Evolutionary conservation across 192 early-diverging fungal species (phyloP).

Genomic region (Thamnidium elegans): DNA sequence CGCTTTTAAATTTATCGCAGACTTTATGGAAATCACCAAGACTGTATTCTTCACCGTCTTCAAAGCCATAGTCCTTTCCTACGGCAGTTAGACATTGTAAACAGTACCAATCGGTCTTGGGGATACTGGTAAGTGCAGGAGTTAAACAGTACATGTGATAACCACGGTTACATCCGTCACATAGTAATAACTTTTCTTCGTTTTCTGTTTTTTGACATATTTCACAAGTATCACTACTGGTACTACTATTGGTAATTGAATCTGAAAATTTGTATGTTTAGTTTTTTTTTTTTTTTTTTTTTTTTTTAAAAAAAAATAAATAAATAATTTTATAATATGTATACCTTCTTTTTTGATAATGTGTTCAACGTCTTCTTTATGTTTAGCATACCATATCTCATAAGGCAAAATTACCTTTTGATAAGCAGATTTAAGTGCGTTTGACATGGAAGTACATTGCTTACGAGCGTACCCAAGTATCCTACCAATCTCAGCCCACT

Average conservation of each 20-base stretch:
- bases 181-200: constrained; percentile 71
- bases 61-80: constrained; percentile 92
- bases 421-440: constrained; percentile 68
- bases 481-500: constrained; percentile 87
- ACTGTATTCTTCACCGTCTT: constrained; percentile 79
- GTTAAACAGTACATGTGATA: constrained; percentile 81
- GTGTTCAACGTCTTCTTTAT: constrained; percentile 19
- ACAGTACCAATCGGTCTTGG: constrained; percentile 85
- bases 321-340: no score
- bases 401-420: constrained; percentile 65
- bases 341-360: constrained; percentile 8
- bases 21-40: constrained; percentile 76
- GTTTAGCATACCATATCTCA: constrained; percentile 61
- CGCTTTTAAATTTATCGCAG: constrained; percentile 78
- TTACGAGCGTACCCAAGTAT: constrained; percentile 67
- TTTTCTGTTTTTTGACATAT: constrained; percentile 40
- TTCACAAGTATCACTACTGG: constrained; percentile 38
- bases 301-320: no score
- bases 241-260: neutral
- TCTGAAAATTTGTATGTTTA: neutral
- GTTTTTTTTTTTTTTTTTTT: no score
- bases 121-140: constrained; percentile 59
- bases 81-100: constrained; percentile 70
- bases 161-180: constrained; percentile 83
- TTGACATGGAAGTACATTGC: constrained; percentile 74